phyloP scores from a whole-genome alignment of 176 grass and related monocot species.

The Areca catechu region DNA sequence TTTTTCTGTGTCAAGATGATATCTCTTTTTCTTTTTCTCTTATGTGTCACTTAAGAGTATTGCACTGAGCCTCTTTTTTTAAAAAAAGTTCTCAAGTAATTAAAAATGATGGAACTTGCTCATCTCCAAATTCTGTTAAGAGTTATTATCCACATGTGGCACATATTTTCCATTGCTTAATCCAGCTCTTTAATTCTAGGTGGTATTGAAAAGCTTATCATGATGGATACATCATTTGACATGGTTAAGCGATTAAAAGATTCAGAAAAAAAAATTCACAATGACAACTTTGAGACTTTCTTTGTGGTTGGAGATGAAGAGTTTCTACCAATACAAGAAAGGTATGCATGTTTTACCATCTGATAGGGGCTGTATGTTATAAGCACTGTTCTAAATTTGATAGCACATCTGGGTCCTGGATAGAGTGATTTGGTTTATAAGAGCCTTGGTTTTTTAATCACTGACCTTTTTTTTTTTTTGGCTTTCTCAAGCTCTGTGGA shows the following conservation, averaged over 20 bases:
- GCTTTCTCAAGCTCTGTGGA: conserved; percentile 69
- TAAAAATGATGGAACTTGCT: too few relatives aligned
- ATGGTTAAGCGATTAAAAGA: conserved; percentile 68
- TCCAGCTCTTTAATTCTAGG: conserved; percentile 33
- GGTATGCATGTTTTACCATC: conserved; percentile 32
- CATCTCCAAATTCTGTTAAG: too few relatives aligned
- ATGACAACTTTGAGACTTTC: conserved; percentile 31
- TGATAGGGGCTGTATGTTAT: neutral
- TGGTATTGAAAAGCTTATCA: conserved; percentile 79
- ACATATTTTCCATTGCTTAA: neutral
- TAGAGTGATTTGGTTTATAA: too few relatives aligned
- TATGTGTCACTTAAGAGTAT: too few relatives aligned
- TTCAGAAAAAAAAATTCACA: conserved; percentile 26
- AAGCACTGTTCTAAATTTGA: neutral
- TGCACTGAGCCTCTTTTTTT: too few relatives aligned
- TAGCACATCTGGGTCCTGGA: neutral
- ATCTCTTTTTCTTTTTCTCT: too few relatives aligned
- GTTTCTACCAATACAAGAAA: conserved; percentile 78
- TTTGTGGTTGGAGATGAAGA: conserved; percentile 80
- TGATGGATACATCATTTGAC: conserved; percentile 92
- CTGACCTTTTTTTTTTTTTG: conserved; percentile 13
- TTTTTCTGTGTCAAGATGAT: too few relatives aligned
- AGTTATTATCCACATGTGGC: too few relatives aligned
- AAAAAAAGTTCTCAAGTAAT: too few relatives aligned
- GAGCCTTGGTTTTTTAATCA: conserved; percentile 1